These are phyloP conservation scores for Cutaneotrichosporon curvatum DNA, from an alignment of 1,284 basidiomycete genomes.

Conservation along the genomic window DNA sequence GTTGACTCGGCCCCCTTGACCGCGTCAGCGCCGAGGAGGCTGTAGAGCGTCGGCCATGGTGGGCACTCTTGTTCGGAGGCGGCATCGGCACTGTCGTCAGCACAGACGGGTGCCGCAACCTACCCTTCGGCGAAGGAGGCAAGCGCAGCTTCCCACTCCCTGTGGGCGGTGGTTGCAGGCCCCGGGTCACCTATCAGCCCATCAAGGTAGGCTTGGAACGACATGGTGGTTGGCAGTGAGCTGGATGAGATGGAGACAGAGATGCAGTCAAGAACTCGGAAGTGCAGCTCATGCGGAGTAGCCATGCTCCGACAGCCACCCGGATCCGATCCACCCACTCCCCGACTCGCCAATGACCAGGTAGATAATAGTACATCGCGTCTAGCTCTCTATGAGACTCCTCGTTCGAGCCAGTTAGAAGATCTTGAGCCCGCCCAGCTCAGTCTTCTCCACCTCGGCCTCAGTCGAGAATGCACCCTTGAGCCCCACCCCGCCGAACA, in stretches of 20 bases:
- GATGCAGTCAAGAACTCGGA: background rate
- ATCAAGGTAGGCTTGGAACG: conserved; percentile 10
- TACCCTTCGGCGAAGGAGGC: conserved; percentile 5
- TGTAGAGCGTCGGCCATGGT: conserved; percentile 16
- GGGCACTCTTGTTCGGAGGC: conserved; percentile 1
- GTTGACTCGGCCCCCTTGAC: background rate
- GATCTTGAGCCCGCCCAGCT: conserved; percentile 14
- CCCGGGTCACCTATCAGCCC: conserved; percentile 10
- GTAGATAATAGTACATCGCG: background rate
- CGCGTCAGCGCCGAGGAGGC: conserved; percentile 2
- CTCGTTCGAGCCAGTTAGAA: conserved; percentile 7
- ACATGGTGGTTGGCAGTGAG: conserved; percentile 6
- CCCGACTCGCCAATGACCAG: too few species aligned
- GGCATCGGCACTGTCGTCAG: conserved; percentile 1
- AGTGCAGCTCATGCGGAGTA: background rate
- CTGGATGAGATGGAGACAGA: too few species aligned
- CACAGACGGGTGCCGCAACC: background rate
- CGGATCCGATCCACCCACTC: too few species aligned
- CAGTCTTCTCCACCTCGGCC: conserved; percentile 3
- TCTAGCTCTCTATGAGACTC: background rate
- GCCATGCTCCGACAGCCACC: background rate
- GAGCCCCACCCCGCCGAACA: conserved; percentile 55
- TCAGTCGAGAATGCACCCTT: conserved; percentile 6
- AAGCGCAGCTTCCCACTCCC: conserved; percentile 14
- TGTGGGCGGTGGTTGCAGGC: conserved; percentile 7